Percentiles rank a stretch among this genome's conserved stretches.
Conservation (phyloP, 2,329 filamentous ascomycete genomes). For the Calycina herbarum region DNA sequence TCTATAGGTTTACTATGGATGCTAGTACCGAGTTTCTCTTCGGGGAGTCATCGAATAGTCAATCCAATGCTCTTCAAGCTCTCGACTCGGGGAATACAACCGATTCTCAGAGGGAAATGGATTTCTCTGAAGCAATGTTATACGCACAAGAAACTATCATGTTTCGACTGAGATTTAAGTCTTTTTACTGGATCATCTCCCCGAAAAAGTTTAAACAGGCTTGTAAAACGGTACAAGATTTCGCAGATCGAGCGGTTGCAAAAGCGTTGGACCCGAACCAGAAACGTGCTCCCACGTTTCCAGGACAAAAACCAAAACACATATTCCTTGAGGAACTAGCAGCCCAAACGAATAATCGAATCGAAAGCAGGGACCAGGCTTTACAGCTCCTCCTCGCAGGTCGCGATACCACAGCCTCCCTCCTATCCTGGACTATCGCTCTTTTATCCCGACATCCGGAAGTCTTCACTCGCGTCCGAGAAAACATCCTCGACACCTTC, state of each 20-base stretch:
- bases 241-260: conserved; percentile 32
- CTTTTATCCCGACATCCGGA: conserved; percentile 46
- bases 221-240: conserved; percentile 30
- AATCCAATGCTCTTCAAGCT: conserved; percentile 43
- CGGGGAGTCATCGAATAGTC: conserved; percentile 50
- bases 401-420: conserved; percentile 29
- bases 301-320: conserved; percentile 35
- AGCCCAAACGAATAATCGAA: conserved; percentile 43
- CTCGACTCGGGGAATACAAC: conserved; percentile 23
- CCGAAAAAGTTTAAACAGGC: conserved; percentile 35
- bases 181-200: conserved; percentile 32
- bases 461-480: conserved; percentile 44
- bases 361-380: conserved; percentile 40
- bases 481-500: conserved; percentile 42
- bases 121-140: conserved; percentile 43
- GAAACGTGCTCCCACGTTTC: conserved; percentile 34
- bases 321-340: conserved; percentile 51
- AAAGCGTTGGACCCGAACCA: conserved; percentile 25
- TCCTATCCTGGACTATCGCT: conserved; percentile 39
- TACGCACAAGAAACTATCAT: conserved; percentile 39
- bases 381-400: conserved; percentile 38
- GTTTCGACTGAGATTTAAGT: conserved; percentile 34
- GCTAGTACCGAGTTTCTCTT: conserved; percentile 59
- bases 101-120: conserved; percentile 29
- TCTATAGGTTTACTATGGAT: conserved; percentile 60